Conservation (phyloP, 768 basidiomycete genomes). For the Agrocybe pediades region DNA sequence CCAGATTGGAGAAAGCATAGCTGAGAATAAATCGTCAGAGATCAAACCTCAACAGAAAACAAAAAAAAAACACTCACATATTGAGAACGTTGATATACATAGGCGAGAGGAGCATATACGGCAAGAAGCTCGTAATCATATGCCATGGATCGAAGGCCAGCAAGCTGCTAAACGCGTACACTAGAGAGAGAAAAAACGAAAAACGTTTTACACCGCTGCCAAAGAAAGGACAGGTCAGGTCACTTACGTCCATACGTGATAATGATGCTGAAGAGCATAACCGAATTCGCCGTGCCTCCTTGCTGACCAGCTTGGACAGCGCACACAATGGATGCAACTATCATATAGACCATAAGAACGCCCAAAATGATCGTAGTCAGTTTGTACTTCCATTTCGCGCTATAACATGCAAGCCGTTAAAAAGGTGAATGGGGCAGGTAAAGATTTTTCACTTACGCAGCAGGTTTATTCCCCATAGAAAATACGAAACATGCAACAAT, state of each 20-base stretch:
- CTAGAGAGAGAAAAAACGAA: slow-evolving; percentile 31
- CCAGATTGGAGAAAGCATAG: slow-evolving; percentile 84
- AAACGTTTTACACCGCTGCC: background rate
- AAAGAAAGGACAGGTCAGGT: background rate
- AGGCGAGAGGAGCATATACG: slow-evolving; percentile 86
- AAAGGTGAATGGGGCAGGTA: background rate
- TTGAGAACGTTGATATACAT: slow-evolving; percentile 77
- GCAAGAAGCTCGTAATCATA: slow-evolving; percentile 87
- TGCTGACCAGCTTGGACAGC: slow-evolving; percentile 70
- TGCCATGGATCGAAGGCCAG: slow-evolving; percentile 97
- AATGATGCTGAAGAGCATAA: slow-evolving; percentile 85
- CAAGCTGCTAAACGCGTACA: slow-evolving; percentile 76
- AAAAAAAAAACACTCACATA: slow-evolving; percentile 50
- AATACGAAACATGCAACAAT: slow-evolving; percentile 91
- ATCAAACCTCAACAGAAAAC: background rate
- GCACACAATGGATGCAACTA: slow-evolving; percentile 82
- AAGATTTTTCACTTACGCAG: slow-evolving; percentile 51
- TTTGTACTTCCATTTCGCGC: slow-evolving; percentile 86
- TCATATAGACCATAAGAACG: slow-evolving; percentile 79
- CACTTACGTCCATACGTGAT: slow-evolving; percentile 78
- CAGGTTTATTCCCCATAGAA: slow-evolving; percentile 94
- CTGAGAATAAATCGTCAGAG: slow-evolving; percentile 35
- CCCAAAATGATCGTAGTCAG: slow-evolving; percentile 73
- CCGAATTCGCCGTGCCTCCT: slow-evolving; percentile 63
- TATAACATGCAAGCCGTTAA: slow-evolving; percentile 23